Evolutionary conservation across 495 filamentous ascomycete genomes (phyloP).

Genomic region (Tuber magnatum): DNA sequence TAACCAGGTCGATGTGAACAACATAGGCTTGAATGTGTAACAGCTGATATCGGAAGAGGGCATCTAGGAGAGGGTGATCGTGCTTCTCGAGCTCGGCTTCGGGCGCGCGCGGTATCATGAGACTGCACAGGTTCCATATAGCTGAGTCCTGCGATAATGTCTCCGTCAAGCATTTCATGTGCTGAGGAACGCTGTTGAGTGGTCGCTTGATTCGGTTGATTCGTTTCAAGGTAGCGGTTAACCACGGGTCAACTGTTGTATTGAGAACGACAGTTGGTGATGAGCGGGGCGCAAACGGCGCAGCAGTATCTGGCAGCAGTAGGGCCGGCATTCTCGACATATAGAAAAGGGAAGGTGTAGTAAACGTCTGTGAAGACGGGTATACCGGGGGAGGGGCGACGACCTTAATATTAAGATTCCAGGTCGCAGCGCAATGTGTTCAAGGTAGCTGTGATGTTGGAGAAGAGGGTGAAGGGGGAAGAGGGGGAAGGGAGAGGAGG

Average conservation of each 20-base stretch:
- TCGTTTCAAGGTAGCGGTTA: constrained; percentile 92
- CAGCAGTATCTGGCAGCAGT: constrained; percentile 88
- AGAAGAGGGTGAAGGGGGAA: constrained; percentile 8
- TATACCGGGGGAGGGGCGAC: constrained; percentile 10
- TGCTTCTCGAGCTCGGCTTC: constrained; percentile 81
- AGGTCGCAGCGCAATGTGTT: not conserved
- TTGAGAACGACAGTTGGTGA: constrained; percentile 93
- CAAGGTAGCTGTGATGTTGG: not conserved
- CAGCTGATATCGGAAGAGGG: constrained; percentile 87
- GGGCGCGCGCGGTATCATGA: constrained; percentile 88
- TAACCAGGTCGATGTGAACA: constrained; percentile 98
- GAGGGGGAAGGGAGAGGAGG: not conserved
- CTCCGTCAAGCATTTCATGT: constrained; percentile 93
- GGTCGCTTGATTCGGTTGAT: constrained; percentile 97
- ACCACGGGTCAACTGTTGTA: constrained; percentile 92
- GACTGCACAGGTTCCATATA: constrained; percentile 90
- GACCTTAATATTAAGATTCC: not conserved
- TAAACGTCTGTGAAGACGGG: constrained; percentile 18
- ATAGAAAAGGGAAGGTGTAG: constrained; percentile 30
- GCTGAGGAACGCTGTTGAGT: constrained; percentile 93
- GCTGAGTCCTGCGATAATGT: constrained; percentile 83
- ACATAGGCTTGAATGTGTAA: constrained; percentile 95
- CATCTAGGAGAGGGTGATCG: constrained; percentile 80
- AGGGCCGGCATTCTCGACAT: constrained; percentile 68
- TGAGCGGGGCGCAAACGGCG: constrained; percentile 89